Evolutionary conservation across 805 yeast genomes (phyloP).

Genomic region (Cyberlindnera subsufficiens): DNA sequence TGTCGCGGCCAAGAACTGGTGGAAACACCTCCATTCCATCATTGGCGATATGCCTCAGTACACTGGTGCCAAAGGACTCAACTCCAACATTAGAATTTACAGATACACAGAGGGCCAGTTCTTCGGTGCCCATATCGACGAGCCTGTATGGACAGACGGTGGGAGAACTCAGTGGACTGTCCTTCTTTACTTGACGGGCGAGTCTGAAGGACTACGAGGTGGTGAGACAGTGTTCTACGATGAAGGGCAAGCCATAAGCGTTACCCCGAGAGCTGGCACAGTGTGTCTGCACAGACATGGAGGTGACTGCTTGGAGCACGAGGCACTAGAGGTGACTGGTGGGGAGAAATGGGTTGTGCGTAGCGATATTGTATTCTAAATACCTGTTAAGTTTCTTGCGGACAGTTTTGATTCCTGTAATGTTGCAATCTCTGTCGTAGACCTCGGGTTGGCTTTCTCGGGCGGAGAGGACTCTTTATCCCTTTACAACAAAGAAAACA

Average conservation of each 20-base stretch:
- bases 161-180: slow-evolving; percentile 56
- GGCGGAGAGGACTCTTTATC: no score
- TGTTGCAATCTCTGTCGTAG: no score
- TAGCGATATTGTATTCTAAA: slow-evolving; percentile 43
- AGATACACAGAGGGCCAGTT: slow-evolving; percentile 51
- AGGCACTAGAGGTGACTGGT: slow-evolving; percentile 42
- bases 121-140: slow-evolving; percentile 59
- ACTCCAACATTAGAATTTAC: slow-evolving; percentile 51
- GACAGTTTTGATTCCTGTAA: no score
- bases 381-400: no score
- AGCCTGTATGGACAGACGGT: slow-evolving; percentile 34
- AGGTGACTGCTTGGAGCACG: slow-evolving; percentile 56
- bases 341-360: slow-evolving; percentile 62
- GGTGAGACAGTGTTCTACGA: slow-evolving; percentile 55
- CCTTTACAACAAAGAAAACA: neutral
- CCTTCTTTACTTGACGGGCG: slow-evolving; percentile 48
- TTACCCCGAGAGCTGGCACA: slow-evolving; percentile 48
- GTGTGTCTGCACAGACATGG: slow-evolving; percentile 63
- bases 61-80: slow-evolving; percentile 38
- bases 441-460: no score
- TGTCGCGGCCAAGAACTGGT: slow-evolving; percentile 31
- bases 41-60: slow-evolving; percentile 30
- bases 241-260: slow-evolving; percentile 24
- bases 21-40: slow-evolving; percentile 35
- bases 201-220: slow-evolving; percentile 45